phyloP scores from a whole-genome alignment of 306 rosid genomes.

The Cicer yamashitae region DNA sequence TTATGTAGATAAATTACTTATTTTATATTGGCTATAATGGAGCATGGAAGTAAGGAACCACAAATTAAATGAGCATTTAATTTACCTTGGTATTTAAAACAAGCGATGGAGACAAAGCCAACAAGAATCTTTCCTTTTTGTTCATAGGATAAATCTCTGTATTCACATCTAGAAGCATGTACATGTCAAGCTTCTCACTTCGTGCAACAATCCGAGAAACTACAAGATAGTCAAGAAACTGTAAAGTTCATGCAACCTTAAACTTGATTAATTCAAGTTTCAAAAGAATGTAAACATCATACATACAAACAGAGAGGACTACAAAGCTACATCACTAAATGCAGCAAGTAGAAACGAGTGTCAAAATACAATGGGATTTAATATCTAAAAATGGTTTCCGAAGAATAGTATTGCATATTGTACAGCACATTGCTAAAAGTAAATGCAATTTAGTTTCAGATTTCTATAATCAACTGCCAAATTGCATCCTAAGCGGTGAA shows the following conservation, averaged over 20 bases:
- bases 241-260: not conserved
- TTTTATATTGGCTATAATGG: not conserved
- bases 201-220: constrained; percentile 79
- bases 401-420: no score
- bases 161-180: constrained; percentile 75
- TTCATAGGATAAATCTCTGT: constrained; percentile 82
- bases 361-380: no score
- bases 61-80: not conserved
- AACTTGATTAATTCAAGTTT: constrained; percentile 1
- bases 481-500: constrained; percentile 8
- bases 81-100: constrained; percentile 70
- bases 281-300: not conserved
- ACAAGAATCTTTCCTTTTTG: constrained; percentile 64
- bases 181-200: constrained; percentile 80
- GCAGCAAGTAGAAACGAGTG: no score
- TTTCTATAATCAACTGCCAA: not conserved
- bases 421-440: not conserved
- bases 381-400: no score
- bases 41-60: not conserved
- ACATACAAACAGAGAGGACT: no score
- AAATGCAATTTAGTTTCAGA: constrained; percentile 18
- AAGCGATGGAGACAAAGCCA: constrained; percentile 80
- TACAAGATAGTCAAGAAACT: constrained; percentile 38
- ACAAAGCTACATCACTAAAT: no score
- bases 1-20: not conserved